Percentiles rank a stretch among this genome's conserved stretches.
Evolutionary conservation across 345 rosid genomes (phyloP).

Genomic region (Hibiscus trionum): DNA sequence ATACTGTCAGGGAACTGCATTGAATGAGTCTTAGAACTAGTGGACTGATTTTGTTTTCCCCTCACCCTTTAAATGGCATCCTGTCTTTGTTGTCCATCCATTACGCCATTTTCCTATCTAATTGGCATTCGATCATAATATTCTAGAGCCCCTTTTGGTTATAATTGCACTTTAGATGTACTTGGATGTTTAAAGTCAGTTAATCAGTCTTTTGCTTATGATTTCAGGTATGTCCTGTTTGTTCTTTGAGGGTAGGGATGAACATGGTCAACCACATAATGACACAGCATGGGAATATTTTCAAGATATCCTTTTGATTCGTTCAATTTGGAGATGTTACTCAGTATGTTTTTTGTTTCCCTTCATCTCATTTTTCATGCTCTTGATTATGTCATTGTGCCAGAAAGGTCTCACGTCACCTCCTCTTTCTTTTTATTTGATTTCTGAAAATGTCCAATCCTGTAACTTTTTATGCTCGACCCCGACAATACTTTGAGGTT

Average conservation of each 20-base stretch:
- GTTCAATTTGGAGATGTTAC: neutral
- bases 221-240: conserved; percentile 56
- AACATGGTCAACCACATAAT: conserved; percentile 49
- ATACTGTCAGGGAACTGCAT: neutral
- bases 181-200: neutral
- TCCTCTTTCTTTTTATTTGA: neutral
- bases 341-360: neutral
- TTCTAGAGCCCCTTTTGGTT: neutral
- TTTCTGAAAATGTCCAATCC: neutral
- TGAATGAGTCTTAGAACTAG: neutral
- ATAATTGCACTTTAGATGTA: neutral
- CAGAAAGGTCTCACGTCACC: no score
- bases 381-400: no score
- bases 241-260: conserved; percentile 34
- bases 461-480: neutral
- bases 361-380: no score
- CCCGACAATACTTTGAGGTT: conserved; percentile 11
- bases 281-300: conserved; percentile 33
- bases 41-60: neutral
- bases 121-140: neutral
- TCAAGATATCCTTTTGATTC: conserved; percentile 45
- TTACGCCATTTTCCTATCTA: neutral
- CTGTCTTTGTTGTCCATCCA: neutral
- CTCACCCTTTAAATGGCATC: neutral
- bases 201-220: neutral